These are phyloP conservation scores for Madurella mycetomatis DNA, from an alignment of 2,329 filamentous ascomycete genomes.

Conservation along the genomic window DNA sequence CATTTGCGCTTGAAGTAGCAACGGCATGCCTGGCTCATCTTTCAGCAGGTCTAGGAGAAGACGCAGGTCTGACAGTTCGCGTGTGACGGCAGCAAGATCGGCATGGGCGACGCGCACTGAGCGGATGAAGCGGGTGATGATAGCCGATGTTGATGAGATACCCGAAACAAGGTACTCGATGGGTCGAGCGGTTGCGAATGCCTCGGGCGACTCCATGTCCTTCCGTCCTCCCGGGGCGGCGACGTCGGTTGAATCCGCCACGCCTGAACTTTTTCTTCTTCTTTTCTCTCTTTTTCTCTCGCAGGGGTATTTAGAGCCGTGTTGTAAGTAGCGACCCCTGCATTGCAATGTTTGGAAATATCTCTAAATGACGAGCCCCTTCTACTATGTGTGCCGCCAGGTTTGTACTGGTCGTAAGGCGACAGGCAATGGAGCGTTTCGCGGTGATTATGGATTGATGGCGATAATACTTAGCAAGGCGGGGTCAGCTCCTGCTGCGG, in stretches of 20 bases:
- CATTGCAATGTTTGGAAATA: background rate
- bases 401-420: too few species aligned
- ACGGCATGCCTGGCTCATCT: constrained; percentile 21
- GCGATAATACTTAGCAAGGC: too few species aligned
- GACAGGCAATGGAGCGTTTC: too few species aligned
- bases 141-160: constrained; percentile 23
- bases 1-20: constrained; percentile 18
- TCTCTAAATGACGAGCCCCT: background rate
- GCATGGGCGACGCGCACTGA: constrained; percentile 23
- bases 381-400: too few species aligned
- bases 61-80: constrained; percentile 26
- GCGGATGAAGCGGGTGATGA: constrained; percentile 27
- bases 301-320: background rate
- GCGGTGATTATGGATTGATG: too few species aligned
- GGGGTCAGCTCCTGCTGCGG: too few species aligned
- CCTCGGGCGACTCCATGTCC: constrained; percentile 11
- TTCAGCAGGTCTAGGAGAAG: constrained; percentile 25
- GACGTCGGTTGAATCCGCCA: too few species aligned
- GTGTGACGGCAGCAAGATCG: constrained; percentile 25
- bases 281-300: too few species aligned
- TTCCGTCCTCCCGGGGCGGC: background rate
- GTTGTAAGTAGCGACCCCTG: background rate
- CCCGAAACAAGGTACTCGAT: constrained; percentile 23
- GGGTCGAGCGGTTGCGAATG: constrained; percentile 11
- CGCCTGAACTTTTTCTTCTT: too few species aligned